These are phyloP conservation scores for Gleditsia sinensis DNA, from an alignment of 306 rosid genomes.

Conservation along the genomic window DNA sequence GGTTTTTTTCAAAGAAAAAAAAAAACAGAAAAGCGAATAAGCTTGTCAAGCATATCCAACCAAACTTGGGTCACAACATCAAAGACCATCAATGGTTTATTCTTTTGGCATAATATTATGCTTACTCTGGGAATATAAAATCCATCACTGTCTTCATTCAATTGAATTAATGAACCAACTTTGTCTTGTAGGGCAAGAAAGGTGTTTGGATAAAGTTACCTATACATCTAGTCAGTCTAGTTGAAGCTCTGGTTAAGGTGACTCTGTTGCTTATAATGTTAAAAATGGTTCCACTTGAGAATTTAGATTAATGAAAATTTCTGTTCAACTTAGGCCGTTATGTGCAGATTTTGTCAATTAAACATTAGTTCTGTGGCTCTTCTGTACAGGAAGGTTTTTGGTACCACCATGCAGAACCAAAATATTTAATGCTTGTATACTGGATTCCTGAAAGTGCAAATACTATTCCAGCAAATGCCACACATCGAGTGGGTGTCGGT, in stretches of 20 bases:
- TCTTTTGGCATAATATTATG: conserved; percentile 5
- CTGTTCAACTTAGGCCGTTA: not conserved
- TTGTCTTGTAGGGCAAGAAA: conserved; percentile 61
- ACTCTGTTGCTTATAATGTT: not conserved
- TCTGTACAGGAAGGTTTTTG: conserved; percentile 68
- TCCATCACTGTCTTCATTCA: not conserved
- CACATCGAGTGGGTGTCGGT: conserved; percentile 71
- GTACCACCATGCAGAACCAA: conserved; percentile 86
- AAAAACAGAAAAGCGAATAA: not conserved
- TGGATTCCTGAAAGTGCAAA: conserved; percentile 64
- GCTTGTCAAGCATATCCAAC: conserved; percentile 17
- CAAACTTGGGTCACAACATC: not conserved
- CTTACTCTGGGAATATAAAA: conserved; percentile 21
- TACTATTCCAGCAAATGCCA: conserved; percentile 70
- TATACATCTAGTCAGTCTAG: conserved; percentile 59
- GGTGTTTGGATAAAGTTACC: conserved; percentile 80
- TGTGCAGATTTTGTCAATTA: conserved; percentile 4
- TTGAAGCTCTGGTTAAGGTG: conserved; percentile 69
- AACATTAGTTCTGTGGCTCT: conserved; percentile 1
- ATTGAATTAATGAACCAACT: conserved; percentile 4
- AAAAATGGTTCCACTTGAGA: conserved; percentile 6
- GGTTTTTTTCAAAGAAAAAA: not conserved
- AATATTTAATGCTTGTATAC: conserved; percentile 69
- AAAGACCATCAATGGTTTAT: too few relatives aligned
- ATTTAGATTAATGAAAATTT: not conserved